These are phyloP conservation scores for Diospyros kaki DNA, from an alignment of 148 eudicot species.

Conservation along the genomic window DNA sequence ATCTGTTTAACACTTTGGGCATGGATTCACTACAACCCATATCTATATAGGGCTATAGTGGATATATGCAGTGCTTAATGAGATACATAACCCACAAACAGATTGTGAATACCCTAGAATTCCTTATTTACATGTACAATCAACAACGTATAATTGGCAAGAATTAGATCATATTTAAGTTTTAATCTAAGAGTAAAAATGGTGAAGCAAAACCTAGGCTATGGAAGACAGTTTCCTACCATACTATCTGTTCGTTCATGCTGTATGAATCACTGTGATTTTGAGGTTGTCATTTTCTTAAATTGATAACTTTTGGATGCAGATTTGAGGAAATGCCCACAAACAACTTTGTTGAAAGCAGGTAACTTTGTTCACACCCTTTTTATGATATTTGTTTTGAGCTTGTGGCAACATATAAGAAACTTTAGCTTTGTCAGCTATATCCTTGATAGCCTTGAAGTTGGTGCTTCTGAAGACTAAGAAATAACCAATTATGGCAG, in stretches of 20 bases:
- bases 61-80: not conserved
- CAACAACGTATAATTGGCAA: not conserved
- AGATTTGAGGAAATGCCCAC: constrained; percentile 99
- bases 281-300: not conserved
- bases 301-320: constrained; percentile 23
- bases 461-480: not conserved
- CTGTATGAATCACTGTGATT: not conserved
- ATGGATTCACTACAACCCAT: not conserved
- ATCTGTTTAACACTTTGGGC: not conserved
- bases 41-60: not conserved
- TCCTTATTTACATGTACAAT: not conserved
- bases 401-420: not conserved
- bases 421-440: not conserved
- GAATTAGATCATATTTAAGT: not conserved
- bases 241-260: not conserved
- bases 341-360: constrained; percentile 87
- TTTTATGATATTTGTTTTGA: not conserved
- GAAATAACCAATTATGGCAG: not conserved
- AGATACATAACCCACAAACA: not conserved
- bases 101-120: not conserved
- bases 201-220: not conserved
- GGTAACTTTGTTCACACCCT: constrained; percentile 33
- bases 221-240: not conserved
- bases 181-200: not conserved
- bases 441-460: not conserved